Conservation (phyloP, 768 basidiomycete genomes). For the Kwoniella mangroviensis region DNA sequence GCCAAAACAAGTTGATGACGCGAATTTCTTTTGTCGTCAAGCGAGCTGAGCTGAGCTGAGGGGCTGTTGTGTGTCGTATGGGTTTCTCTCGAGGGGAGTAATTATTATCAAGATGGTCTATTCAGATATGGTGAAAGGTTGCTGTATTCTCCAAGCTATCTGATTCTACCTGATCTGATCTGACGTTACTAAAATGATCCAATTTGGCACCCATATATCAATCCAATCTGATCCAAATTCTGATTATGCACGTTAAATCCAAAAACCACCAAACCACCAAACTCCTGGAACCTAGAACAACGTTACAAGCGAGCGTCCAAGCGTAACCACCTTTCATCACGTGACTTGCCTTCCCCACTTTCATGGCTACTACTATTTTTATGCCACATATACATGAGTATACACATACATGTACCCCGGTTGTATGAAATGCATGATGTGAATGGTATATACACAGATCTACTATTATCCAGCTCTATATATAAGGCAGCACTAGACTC, state of each 20-base stretch:
- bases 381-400: too few species aligned
- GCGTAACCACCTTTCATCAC: too few species aligned
- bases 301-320: too few species aligned
- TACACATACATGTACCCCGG: too few species aligned
- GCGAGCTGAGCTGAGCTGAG: neutral
- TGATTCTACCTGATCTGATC: neutral
- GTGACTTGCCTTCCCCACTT: too few species aligned
- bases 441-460: neutral
- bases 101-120: neutral
- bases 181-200: neutral
- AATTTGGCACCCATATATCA: neutral
- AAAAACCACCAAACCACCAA: neutral
- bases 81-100: neutral
- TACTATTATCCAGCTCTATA: neutral
- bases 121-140: neutral
- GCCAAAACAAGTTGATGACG: neutral
- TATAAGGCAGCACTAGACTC: constrained; percentile 53
- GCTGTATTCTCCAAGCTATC: neutral
- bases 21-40: neutral
- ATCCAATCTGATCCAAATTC: neutral
- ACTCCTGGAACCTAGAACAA: too few species aligned
- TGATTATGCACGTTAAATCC: neutral
- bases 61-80: too few species aligned
- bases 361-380: too few species aligned
- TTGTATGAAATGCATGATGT: neutral